Base-by-base conservation (phyloP, 2,329 filamentous ascomycete genomes). In the Fusarium equiseti region DNA sequence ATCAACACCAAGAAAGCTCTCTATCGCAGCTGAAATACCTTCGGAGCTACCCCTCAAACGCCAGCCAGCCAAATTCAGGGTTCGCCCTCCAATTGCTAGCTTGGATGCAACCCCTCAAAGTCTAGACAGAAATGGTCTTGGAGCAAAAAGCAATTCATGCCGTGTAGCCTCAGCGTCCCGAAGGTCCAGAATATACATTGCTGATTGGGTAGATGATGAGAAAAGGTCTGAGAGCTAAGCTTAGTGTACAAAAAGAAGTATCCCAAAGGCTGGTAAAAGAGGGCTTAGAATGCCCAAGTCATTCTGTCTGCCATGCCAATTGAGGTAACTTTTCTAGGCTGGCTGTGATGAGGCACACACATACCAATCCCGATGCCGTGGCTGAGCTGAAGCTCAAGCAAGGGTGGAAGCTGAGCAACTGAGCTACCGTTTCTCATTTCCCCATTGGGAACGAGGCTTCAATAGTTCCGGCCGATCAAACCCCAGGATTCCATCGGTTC, bases 391-490 rank as follows among this genome's bases (percentile, higher is more conserved):
- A 18, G 31, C 29, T 35, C 16, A 45, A 6, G 32, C 31, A 44
- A 66, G 54, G 43, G 26, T 54, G 31, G 11, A 6, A 26, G 42
- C 20, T 46, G 22, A 55, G 62, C 45, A 26, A 32, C 20, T 46
- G 22, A 55, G 62, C 45, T 66, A 52, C 57, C 53, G 38, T 24
- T 24, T 40, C 13, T 26, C 27, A 24, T 24, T 35, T 27, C 63
- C 35, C 32, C 35, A 59, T 43, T 26, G 3, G 46, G 60, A 27
- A 56, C 24, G 42, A 66, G 51, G 35, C 42, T 53, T 66, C 18
- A 16, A 63, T 62, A 62, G 63, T 43, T 55, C 53, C 22, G 57
- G 46, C 46, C 52, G 63, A 67, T 67, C 38, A 42, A 45, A 63
- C 65, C 65, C 63, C 48, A 50, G 63, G 20, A 58, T 63, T 46